phyloP scores from a whole-genome alignment of 768 basidiomycete genomes.

The Auricularia sp. region DNA sequence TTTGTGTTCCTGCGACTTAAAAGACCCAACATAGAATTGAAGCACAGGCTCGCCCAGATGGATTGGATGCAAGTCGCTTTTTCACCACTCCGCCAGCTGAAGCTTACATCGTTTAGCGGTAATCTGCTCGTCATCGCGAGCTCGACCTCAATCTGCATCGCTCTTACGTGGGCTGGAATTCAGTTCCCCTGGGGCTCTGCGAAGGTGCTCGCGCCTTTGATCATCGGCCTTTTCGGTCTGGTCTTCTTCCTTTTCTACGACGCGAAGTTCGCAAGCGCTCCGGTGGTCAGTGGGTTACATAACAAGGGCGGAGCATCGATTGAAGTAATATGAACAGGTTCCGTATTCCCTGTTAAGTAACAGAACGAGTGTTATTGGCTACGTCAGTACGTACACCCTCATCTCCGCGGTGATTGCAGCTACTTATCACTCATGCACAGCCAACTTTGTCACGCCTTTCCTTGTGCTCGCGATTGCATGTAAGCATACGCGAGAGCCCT shows the following conservation, averaged over 20 bases:
- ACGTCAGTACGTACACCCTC: background rate
- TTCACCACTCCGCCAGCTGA: constrained; percentile 14
- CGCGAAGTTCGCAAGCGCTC: constrained; percentile 20
- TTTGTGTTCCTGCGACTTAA: constrained; percentile 13
- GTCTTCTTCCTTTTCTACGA: constrained; percentile 30
- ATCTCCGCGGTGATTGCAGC: no score
- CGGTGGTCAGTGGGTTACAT: constrained; percentile 18
- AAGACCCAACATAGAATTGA: constrained; percentile 13
- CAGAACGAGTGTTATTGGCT: background rate
- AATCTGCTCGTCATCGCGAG: constrained; percentile 26
- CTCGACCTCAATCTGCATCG: constrained; percentile 21
- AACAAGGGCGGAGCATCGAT: background rate
- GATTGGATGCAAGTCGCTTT: constrained; percentile 21
- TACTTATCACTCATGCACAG: no score
- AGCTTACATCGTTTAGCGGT: constrained; percentile 23
- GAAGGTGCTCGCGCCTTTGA: constrained; percentile 32
- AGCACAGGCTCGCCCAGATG: constrained; percentile 17
- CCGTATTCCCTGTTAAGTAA: background rate
- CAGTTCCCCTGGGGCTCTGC: constrained; percentile 31
- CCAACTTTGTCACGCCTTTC: background rate
- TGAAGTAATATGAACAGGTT: background rate
- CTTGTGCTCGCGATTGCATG: background rate
- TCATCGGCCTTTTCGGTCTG: constrained; percentile 30
- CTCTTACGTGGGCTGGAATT: constrained; percentile 35
- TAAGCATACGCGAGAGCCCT: background rate